Evolutionary conservation across 129 eudicot species (phyloP).

Genomic region (Chrysanthemum makinoi): DNA sequence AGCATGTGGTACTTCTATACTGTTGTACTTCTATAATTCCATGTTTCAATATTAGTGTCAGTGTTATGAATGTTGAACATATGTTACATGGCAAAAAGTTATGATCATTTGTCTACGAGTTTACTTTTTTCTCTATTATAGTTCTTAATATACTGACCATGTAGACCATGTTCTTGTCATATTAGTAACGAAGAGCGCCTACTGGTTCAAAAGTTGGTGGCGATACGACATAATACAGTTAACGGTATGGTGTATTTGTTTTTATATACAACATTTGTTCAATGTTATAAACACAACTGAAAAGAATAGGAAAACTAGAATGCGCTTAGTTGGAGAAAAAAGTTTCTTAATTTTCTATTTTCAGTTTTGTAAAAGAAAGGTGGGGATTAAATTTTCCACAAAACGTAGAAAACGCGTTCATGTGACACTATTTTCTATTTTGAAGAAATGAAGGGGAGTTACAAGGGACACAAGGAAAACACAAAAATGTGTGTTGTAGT

Average conservation of each 20-base stretch:
- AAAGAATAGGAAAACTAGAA: background rate
- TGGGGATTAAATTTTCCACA: no score
- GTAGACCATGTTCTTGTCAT: constrained; percentile 19
- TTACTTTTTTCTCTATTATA: background rate
- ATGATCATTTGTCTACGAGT: background rate
- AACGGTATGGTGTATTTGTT: constrained; percentile 25
- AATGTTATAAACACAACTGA: background rate
- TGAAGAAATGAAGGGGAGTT: no score
- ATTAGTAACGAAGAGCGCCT: constrained; percentile 67
- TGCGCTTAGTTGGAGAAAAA: no score
- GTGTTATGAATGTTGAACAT: background rate
- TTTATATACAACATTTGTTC: background rate
- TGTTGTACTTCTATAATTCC: background rate
- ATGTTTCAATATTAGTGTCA: background rate
- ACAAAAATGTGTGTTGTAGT: no score
- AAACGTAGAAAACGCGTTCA: no score
- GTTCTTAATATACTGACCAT: constrained; percentile 10
- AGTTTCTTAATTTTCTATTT: no score
- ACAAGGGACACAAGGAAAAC: no score
- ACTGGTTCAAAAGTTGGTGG: constrained; percentile 70
- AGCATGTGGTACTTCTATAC: background rate
- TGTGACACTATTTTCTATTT: no score
- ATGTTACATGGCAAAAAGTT: background rate
- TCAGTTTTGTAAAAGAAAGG: no score
- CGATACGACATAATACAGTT: constrained; percentile 35